phyloP scores from a whole-genome alignment of 2,329 filamentous ascomycete genomes.

The Paecilomyces sp. region DNA sequence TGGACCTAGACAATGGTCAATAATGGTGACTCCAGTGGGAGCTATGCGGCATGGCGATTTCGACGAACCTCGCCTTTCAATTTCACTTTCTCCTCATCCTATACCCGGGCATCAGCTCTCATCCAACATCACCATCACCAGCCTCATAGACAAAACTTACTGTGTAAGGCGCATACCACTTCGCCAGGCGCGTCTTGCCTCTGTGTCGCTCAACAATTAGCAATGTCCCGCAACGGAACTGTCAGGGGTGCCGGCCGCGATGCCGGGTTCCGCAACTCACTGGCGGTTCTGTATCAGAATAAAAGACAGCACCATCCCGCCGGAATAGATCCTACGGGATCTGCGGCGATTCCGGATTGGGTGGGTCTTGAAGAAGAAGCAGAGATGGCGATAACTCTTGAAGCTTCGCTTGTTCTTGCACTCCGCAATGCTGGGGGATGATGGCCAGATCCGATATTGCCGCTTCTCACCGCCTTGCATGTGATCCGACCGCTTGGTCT shows the following conservation, averaged over 20 bases:
- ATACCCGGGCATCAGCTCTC: constrained; percentile 3
- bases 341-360: neutral
- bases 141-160: constrained; percentile 34
- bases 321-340: neutral
- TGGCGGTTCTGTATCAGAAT: constrained; percentile 87
- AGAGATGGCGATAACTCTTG: neutral
- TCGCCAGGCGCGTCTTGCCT: constrained; percentile 95
- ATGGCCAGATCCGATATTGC: neutral
- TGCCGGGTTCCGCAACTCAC: constrained; percentile 38
- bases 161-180: constrained; percentile 98
- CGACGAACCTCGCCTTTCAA: constrained; percentile 81
- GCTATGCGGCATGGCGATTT: neutral
- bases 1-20: constrained; percentile 58
- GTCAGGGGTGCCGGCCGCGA: neutral
- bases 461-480: neutral
- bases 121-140: neutral
- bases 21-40: constrained; percentile 1
- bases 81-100: constrained; percentile 98
- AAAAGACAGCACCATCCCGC: constrained; percentile 64
- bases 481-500: neutral
- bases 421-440: neutral
- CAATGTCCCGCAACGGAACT: constrained; percentile 4
- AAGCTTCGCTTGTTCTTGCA: neutral
- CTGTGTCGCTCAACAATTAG: constrained; percentile 42
- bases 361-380: neutral